Evolutionary conservation across 305 asterid species (phyloP).

Genomic region (Rubia tinctorum): DNA sequence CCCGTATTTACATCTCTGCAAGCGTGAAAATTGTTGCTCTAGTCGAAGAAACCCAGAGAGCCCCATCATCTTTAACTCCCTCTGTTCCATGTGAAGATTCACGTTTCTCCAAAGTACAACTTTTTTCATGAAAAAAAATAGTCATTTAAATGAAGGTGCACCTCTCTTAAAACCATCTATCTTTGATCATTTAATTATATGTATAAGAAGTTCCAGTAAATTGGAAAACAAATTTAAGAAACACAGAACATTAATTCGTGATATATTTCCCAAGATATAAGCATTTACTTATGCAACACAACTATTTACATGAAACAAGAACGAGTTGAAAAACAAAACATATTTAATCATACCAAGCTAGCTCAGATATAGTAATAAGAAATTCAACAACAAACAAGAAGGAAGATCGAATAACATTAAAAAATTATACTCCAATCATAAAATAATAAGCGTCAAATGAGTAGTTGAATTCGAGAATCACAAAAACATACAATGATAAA

Average conservation of each 20-base stretch:
- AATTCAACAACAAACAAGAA: neutral
- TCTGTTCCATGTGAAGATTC: neutral
- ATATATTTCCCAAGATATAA: neutral
- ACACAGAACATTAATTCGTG: neutral
- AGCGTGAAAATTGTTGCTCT: neutral
- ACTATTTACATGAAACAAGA: neutral
- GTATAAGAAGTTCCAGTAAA: neutral
- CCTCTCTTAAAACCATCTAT: neutral
- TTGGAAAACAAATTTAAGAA: neutral
- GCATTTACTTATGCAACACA: neutral
- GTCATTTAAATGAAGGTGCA: neutral
- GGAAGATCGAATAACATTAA: neutral
- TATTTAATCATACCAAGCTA: constrained; percentile 1
- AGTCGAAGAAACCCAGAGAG: neutral
- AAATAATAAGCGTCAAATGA: constrained; percentile 11
- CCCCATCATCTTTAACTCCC: neutral
- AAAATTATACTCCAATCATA: neutral
- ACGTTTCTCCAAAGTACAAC: neutral
- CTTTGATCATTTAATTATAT: neutral
- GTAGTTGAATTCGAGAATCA: neutral
- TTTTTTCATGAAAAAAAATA: neutral
- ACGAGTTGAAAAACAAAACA: neutral
- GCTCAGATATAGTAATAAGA: neutral
- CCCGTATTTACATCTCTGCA: too few relatives aligned
- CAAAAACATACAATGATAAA: neutral